Conservation (phyloP, 1,139 yeast genomes). For the Kurtzmaniella quercitrusa region DNA sequence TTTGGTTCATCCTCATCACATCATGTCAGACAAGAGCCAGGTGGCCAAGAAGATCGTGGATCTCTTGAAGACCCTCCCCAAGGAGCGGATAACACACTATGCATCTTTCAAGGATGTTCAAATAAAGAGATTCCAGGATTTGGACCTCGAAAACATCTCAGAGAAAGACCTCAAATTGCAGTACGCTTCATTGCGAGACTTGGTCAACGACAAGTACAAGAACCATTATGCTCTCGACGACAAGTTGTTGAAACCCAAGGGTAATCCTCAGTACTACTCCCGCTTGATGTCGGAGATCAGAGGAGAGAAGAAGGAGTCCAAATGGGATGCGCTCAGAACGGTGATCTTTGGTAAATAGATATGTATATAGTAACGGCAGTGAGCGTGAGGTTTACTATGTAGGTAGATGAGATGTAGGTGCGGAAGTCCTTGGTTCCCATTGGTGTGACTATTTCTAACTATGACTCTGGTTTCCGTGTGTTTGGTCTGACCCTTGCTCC, state of each 20-base stretch:
- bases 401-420: too few relatives aligned
- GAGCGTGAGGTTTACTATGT: too few relatives aligned
- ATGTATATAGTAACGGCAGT: constrained; percentile 1
- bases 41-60: constrained; percentile 33
- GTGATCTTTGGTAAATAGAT: constrained; percentile 61
- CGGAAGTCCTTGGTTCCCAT: too few relatives aligned
- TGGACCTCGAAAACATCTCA: constrained; percentile 21
- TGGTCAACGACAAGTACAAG: constrained; percentile 59
- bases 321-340: constrained; percentile 61
- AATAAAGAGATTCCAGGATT: constrained; percentile 43
- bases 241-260: constrained; percentile 69
- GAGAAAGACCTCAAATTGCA: constrained; percentile 59
- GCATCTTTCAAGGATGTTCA: constrained; percentile 67
- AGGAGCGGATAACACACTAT: constrained; percentile 61
- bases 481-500: too few relatives aligned
- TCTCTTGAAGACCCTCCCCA: constrained; percentile 48
- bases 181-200: constrained; percentile 52
- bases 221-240: constrained; percentile 62
- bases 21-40: constrained; percentile 18
- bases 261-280: constrained; percentile 75
- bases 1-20: neutral
- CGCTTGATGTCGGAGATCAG: constrained; percentile 66
- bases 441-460: too few relatives aligned
- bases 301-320: constrained; percentile 69
- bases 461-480: too few relatives aligned